Base-by-base conservation (phyloP, 2,329 filamentous ascomycete species). In the Cladorrhinum sp. region DNA sequence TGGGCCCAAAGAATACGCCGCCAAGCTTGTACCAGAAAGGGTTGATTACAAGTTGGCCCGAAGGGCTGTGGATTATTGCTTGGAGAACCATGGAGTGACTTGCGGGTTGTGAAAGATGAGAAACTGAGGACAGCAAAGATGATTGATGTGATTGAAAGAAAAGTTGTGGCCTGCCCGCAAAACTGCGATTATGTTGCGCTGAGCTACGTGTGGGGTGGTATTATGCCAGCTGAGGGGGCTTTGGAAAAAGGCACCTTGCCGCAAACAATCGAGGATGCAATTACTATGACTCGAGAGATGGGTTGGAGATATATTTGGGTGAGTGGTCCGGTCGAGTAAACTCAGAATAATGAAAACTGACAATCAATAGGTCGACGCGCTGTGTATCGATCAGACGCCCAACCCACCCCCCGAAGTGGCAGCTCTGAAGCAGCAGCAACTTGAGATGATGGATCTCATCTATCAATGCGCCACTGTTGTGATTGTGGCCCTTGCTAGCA, bases 361-460 rank as follows among this genome's bases (percentile, higher is more conserved):
- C 57, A 8, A 54, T 27, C 6, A 2, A 9, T 22, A 58, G 58
- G 45, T 61, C 3, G 61, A 62, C 29, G 61, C 58, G 12, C 58
- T 60, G 9, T 60, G 58, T 50, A 58, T 62, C 50, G 58, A 60
- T 24, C 61, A 62, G 22, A 54, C 38, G 2, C 59, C 55, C 0
- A 54, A 61, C 27, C 36, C 55, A 9, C 61, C 52, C 3, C 48
- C 56, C 1, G 32, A 61, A 20, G 32, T 61, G 10, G 25, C 12
- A n/a, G 52, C 32, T 13, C 51, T 55, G 13, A 63, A 63, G 29
- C 20, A 55, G 6, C 24, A 57, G 8, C 62, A 63, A 20, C 55
- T 63, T n/a, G 18, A 45, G 6, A 63, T 63, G 52, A 63, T 63
- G 59, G 59, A 63, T 20, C 50, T 53, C 24, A 63, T 63, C 12